Evolutionary conservation across 1,139 yeast genomes (phyloP).

Genomic region (Yamadazyma diddensiae): DNA sequence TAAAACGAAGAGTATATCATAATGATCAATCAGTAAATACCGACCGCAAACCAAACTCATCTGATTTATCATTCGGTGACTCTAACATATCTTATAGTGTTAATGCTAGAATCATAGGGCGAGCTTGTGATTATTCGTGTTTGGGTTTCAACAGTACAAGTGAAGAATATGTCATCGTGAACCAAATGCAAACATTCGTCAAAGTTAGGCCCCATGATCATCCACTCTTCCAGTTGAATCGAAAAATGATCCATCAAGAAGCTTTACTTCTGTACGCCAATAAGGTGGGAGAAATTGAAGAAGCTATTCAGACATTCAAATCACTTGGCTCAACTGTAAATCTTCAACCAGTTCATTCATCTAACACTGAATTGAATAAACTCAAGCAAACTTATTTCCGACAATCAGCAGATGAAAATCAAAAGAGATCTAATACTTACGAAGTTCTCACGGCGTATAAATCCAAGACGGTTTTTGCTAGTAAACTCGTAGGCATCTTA

Average conservation of each 20-base stretch:
- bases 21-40: conserved; percentile 4
- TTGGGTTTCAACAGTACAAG: conserved; percentile 16
- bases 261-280: conserved; percentile 28
- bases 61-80: conserved; percentile 33
- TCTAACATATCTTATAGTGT: conserved; percentile 34
- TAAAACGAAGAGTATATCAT: conserved; percentile 11
- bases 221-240: conserved; percentile 25
- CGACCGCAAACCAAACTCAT: conserved; percentile 12
- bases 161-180: conserved; percentile 38
- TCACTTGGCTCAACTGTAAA: conserved; percentile 11
- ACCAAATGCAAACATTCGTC: conserved; percentile 29
- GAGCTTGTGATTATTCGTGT: conserved; percentile 27
- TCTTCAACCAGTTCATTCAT: conserved; percentile 4
- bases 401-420: conserved; percentile 14
- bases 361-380: conserved; percentile 22
- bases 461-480: conserved; percentile 28
- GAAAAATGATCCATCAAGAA: conserved; percentile 32
- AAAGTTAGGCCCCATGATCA: conserved; percentile 25
- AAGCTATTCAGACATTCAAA: conserved; percentile 23
- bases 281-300: conserved; percentile 26
- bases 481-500: conserved; percentile 32
- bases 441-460: conserved; percentile 34
- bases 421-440: conserved; percentile 15
- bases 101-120: conserved; percentile 37
- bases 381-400: conserved; percentile 31